These are phyloP conservation scores for Pythium volutum DNA, from an alignment of 352 stramenopile genomes.

Conservation along the genomic window DNA sequence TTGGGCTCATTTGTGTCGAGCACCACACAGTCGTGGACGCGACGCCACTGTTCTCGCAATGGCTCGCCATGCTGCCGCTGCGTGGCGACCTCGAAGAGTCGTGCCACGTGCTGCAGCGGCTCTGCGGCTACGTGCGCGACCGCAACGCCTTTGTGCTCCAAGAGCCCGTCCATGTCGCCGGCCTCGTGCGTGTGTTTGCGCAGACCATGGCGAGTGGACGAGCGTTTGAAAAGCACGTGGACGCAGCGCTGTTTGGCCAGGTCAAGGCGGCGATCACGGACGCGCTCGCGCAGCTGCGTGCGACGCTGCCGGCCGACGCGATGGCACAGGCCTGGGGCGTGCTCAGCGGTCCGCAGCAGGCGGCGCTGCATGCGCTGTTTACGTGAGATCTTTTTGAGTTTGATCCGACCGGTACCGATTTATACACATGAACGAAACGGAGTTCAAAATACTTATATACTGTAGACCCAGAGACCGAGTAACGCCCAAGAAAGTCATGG, in stretches of 20 bases:
- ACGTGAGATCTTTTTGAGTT: slow-evolving; percentile 25
- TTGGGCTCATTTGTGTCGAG: slow-evolving; percentile 72
- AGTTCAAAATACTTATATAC: no score
- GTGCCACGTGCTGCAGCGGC: slow-evolving; percentile 52
- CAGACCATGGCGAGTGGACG: slow-evolving; percentile 44
- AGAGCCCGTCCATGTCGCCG: slow-evolving; percentile 32
- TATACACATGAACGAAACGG: no score
- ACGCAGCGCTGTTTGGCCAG: slow-evolving; percentile 38
- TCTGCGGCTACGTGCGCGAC: slow-evolving; percentile 61
- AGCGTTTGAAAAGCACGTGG: slow-evolving; percentile 40
- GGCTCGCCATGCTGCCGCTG: slow-evolving; percentile 66
- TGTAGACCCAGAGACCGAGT: no score
- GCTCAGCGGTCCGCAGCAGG: slow-evolving; percentile 49
- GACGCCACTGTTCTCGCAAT: slow-evolving; percentile 59
- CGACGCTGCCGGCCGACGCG: slow-evolving; percentile 44
- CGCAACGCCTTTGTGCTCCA: slow-evolving; percentile 63
- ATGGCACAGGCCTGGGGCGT: slow-evolving; percentile 61
- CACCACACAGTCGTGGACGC: slow-evolving; percentile 48
- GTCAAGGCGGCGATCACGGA: slow-evolving; percentile 43
- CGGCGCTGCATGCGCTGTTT: slow-evolving; percentile 65
- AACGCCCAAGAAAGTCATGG: no score
- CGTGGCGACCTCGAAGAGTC: slow-evolving; percentile 78
- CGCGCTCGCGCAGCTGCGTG: slow-evolving; percentile 45
- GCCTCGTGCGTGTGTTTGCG: slow-evolving; percentile 60
- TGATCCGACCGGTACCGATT: not conserved